phyloP scores from a whole-genome alignment of 2,329 filamentous ascomycete species.

The Diaporthe citri region DNA sequence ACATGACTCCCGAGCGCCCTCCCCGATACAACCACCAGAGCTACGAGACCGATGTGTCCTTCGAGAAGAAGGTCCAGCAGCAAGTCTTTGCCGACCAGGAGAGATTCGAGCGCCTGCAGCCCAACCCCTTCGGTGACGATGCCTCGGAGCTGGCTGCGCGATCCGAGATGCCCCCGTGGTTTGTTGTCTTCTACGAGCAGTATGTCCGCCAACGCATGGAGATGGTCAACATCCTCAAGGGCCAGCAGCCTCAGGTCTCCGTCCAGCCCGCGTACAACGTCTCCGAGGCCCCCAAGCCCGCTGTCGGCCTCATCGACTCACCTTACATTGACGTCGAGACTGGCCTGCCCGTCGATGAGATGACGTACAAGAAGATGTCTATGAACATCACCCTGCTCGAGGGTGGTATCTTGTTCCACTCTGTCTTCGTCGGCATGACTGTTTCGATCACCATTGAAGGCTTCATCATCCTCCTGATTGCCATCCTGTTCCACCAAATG shows the following conservation, averaged over 20 bases:
- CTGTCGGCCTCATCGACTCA: constrained; percentile 50
- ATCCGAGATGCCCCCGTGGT: constrained; percentile 71
- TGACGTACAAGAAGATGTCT: constrained; percentile 71
- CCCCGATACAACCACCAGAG: constrained; percentile 48
- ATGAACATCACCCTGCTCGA: constrained; percentile 82
- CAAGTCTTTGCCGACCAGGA: constrained; percentile 40
- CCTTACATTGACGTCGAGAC: constrained; percentile 58
- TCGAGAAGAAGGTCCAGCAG: constrained; percentile 38
- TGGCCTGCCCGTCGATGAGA: constrained; percentile 57
- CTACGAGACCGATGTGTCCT: constrained; percentile 51
- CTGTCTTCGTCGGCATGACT: constrained; percentile 81
- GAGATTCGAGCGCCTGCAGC: constrained; percentile 34
- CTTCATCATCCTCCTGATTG: constrained; percentile 75
- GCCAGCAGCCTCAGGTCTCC: constrained; percentile 45
- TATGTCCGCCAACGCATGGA: constrained; percentile 72
- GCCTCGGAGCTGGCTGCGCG: constrained; percentile 47
- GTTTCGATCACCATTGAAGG: constrained; percentile 76
- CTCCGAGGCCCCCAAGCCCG: constrained; percentile 47
- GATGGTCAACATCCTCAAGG: constrained; percentile 66
- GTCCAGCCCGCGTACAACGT: constrained; percentile 42
- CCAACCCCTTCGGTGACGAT: constrained; percentile 45
- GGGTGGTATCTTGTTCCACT: constrained; percentile 84
- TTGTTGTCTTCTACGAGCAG: constrained; percentile 73
- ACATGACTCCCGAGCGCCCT: constrained; percentile 47
- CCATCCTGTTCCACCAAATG: constrained; percentile 79